Base-by-base conservation (phyloP, 1,284 basidiomycete genomes). In the Sporisorium sorghi region DNA sequence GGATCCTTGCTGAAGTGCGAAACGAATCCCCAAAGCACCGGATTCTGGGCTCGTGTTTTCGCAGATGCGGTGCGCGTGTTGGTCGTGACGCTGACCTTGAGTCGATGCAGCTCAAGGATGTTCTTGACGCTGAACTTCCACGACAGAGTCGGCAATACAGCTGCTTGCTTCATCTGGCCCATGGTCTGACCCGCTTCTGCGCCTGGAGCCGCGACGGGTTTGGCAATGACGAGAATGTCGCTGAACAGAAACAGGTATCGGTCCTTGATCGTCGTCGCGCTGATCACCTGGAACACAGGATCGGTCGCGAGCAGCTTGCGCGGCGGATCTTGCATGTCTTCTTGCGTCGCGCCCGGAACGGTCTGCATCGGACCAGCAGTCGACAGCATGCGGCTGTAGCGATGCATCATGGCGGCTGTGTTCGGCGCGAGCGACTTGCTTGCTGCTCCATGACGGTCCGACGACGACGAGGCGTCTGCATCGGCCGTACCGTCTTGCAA, bases 241-340 rank as follows among this genome's bases (percentile, higher is more conserved):
- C 88, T 93, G 88, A 99, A 99, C 23, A 99, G 87, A 86, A 98
- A 95, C 14, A 99, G 88, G 86, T 93, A 95, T 6, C 96, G 91
- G 82, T 98, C 94, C 85, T 99, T 98, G 85, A 97, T 92, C 1
- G 92, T 95, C 79, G 94, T 92, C 35, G 90, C 88, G 85, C 94
- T 94, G 79, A 94, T 93, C 7, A 98, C 93, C 85, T 99, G 96
- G 17, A 97, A 87, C 15, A 97, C 92, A 2, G 94, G 92, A 6
- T 92, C 91, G 3, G 91, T 91, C 40, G 94, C 87, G 17, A 97
- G 86, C 24, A 98, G 86, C 82, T 91, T 93, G 43, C 96, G 88
- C 5, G 92, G 92, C 19, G 94, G 93, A 73, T 93, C 90, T 43
- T 89, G 89, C 77, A 86, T 82, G 48, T 85, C 73, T n/a, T 46